Evolutionary conservation across 1,139 yeast species (phyloP), one percentile per base, ranked within the genome.

Genomic region (Suhomyces bribrorum): DNA sequence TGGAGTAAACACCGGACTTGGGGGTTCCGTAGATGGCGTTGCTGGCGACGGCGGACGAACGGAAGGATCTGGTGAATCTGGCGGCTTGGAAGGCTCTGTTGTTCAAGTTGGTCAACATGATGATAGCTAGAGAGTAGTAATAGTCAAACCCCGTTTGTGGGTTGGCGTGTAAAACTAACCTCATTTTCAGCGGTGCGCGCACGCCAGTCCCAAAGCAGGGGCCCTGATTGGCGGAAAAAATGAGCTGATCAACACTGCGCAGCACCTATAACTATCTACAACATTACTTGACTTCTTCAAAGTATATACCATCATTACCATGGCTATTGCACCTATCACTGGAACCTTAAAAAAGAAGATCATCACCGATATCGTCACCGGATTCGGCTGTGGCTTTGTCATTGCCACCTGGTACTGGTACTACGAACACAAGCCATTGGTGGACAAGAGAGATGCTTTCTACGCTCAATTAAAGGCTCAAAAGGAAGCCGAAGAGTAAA

Each of bases 321-420:
- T 86, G 87, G 86, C 95, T 60, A 79, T 89, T 61, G 88, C 95
- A 61, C 96, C 96, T 57, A 88, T 90, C 59, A 79, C 83, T 43
- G 97, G 97, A 53, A 73, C 86, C 52, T 77, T 90, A 50, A 86
- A 79, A 73, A 87, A 82, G 75, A 84, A 82, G 69, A 81, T 87
- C 66, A 76, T 85, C 62, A 77, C 86, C 53, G 97, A 92, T 61
- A 79, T 90, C 65, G 51, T 81, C 56, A 68, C 83, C 53, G 95
- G 95, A 48, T 68, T 71, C 47, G 75, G 59, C 40, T 57, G 63
- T 50, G 77, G 77, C 14, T 66, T 68, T 37, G 73, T 59, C 33
- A 43, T 58, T 52, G 69, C 76, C 55, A 86, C 80, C 44, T 63
- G 70, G 49, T 70, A 68, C 64, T 84, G 85, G 86, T 81, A 89